A percentile compares a stretch with the other conserved stretches of the same genome.
phyloP scores from a whole-genome alignment of 768 basidiomycete genomes.

The Pulveroboletus sp. region DNA sequence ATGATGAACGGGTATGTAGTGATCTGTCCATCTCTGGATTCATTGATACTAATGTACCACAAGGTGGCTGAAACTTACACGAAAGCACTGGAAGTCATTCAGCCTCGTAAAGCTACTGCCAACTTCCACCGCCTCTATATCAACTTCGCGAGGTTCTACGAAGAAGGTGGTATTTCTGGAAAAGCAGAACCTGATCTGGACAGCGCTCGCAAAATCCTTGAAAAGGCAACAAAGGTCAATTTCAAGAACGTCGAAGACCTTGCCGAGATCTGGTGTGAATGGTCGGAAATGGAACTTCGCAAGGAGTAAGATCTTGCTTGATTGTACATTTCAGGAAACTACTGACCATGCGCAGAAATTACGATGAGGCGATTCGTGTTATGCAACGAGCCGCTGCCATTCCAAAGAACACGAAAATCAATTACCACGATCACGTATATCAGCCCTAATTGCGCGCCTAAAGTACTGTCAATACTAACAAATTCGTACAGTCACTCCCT shows the following conservation, averaged over 20 bases:
- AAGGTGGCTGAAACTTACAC: conserved; percentile 94
- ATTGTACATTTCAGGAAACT: neutral
- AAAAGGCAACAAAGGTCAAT: conserved; percentile 87
- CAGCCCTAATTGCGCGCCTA: neutral
- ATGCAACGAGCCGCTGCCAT: conserved; percentile 95
- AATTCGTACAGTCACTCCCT: conserved; percentile 77
- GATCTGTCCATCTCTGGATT: neutral
- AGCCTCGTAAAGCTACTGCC: conserved; percentile 84
- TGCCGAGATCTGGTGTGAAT: conserved; percentile 98
- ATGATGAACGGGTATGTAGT: conserved; percentile 78
- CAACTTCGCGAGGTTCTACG: conserved; percentile 97
- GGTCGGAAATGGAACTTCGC: conserved; percentile 97
- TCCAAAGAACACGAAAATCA: conserved; percentile 86
- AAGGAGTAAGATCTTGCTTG: conserved; percentile 66
- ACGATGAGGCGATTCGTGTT: conserved; percentile 89
- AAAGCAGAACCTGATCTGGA: conserved; percentile 78
- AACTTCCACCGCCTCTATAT: conserved; percentile 88
- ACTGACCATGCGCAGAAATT: conserved; percentile 61
- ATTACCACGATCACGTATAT: conserved; percentile 91
- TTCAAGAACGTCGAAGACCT: conserved; percentile 97
- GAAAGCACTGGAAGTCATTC: conserved; percentile 81
- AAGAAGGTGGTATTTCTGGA: conserved; percentile 83
- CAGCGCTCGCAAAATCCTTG: conserved; percentile 86
- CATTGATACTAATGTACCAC: neutral
- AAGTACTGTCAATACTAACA: conserved; percentile 10